A percentile compares a stretch with the other conserved stretches of the same genome.
Conservation (phyloP, 768 basidiomycete genomes). For the Psilocybe subaeruginosa region DNA sequence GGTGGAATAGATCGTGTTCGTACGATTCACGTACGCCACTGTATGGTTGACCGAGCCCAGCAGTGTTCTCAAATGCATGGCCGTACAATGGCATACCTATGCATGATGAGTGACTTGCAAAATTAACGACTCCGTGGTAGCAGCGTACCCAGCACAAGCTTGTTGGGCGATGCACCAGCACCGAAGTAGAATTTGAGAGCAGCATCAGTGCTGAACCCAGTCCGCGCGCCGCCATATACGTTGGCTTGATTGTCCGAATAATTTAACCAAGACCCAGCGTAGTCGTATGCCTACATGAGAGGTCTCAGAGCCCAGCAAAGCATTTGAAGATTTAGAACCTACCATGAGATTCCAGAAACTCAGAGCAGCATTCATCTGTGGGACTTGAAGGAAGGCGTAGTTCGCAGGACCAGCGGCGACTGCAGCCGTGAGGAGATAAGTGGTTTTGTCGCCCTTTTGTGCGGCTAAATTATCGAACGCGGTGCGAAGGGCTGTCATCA, state of each 20-base stretch:
- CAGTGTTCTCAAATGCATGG: slow-evolving; percentile 73
- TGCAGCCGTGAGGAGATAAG: slow-evolving; percentile 66
- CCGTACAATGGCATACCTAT: slow-evolving; percentile 81
- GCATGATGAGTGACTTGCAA: neutral
- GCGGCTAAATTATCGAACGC: slow-evolving; percentile 62
- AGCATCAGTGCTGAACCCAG: slow-evolving; percentile 66
- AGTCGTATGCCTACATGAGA: slow-evolving; percentile 63
- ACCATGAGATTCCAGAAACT: slow-evolving; percentile 88
- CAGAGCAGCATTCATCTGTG: slow-evolving; percentile 67
- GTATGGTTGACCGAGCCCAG: slow-evolving; percentile 68
- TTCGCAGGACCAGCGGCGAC: slow-evolving; percentile 65
- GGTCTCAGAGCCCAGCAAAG: neutral
- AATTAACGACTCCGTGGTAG: neutral
- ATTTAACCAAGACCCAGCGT: slow-evolving; percentile 78
- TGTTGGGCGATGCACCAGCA: slow-evolving; percentile 63
- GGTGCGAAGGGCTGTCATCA: slow-evolving; percentile 62
- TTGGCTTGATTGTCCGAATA: slow-evolving; percentile 61
- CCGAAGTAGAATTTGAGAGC: slow-evolving; percentile 64
- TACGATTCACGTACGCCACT: slow-evolving; percentile 49
- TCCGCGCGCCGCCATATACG: slow-evolving; percentile 65
- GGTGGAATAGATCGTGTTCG: neutral
- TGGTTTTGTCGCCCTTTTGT: slow-evolving; percentile 60
- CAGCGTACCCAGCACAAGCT: slow-evolving; percentile 64
- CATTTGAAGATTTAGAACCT: neutral
- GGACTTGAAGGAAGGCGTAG: slow-evolving; percentile 58